Percentiles rank a stretch among this genome's conserved stretches.
These are phyloP conservation scores for Xylaria arbuscula DNA, from an alignment of 2,329 filamentous ascomycete species.

Conservation along the genomic window DNA sequence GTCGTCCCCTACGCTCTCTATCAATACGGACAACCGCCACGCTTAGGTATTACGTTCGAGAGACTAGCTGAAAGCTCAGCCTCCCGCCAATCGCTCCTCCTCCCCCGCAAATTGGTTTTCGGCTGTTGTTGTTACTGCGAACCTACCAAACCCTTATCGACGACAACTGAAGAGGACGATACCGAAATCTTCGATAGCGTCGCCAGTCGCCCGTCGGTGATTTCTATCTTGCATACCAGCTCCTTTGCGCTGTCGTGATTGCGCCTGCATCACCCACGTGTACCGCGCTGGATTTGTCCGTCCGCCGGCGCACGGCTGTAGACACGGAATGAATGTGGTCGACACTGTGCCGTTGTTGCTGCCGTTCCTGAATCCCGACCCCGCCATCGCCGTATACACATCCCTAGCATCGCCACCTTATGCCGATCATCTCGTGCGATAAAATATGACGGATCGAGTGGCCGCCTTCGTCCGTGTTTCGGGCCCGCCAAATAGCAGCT, in stretches of 20 bases:
- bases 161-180: constrained; percentile 7
- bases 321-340: constrained; percentile 45
- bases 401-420: constrained; percentile 38
- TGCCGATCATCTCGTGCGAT: constrained; percentile 37
- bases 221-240: constrained; percentile 13
- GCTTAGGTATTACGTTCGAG: neutral
- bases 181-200: constrained; percentile 7
- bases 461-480: constrained; percentile 94
- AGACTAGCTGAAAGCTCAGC: constrained; percentile 8
- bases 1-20: constrained; percentile 6
- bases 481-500: constrained; percentile 95
- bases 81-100: neutral
- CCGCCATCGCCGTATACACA: constrained; percentile 34
- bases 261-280: constrained; percentile 28
- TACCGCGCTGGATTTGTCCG: constrained; percentile 38
- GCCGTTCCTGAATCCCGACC: constrained; percentile 34
- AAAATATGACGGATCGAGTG: constrained; percentile 60
- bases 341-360: constrained; percentile 36
- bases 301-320: constrained; percentile 45
- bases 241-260: constrained; percentile 38
- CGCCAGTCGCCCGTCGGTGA: constrained; percentile 1
- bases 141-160: constrained; percentile 22
- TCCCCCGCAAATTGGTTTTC: constrained; percentile 18
- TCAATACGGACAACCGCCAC: constrained; percentile 3
- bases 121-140: constrained; percentile 1